Conservation (phyloP, 2,329 filamentous ascomycete species). For the Arachnomyces sp. region DNA sequence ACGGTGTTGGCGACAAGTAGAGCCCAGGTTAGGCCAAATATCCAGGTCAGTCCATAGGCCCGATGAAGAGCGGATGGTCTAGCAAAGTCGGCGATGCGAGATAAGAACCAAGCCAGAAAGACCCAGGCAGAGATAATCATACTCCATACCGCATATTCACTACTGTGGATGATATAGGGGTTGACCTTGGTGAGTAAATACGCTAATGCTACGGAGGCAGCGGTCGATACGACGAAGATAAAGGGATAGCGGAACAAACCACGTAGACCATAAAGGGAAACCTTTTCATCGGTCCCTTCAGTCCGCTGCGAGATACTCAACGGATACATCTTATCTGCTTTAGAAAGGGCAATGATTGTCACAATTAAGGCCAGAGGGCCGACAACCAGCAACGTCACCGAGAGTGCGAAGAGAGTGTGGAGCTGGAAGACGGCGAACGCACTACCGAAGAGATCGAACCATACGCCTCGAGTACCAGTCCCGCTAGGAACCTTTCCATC, state of each 20-base stretch:
- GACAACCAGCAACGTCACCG: conserved; percentile 72
- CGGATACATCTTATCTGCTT: conserved; percentile 77
- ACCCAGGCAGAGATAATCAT: conserved; percentile 81
- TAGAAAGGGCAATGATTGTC: conserved; percentile 61
- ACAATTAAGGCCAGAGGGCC: conserved; percentile 66
- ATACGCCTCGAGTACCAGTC: conserved; percentile 64
- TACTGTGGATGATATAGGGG: conserved; percentile 85
- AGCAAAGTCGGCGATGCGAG: conserved; percentile 67
- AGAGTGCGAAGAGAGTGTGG: conserved; percentile 79
- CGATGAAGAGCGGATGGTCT: conserved; percentile 82
- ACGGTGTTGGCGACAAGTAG: conserved; percentile 66
- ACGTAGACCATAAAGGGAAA: conserved; percentile 65
- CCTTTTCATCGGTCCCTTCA: conserved; percentile 52
- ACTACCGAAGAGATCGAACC: conserved; percentile 86
- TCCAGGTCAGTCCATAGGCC: conserved; percentile 73
- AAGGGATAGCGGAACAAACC: conserved; percentile 81
- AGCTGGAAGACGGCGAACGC: conserved; percentile 72
- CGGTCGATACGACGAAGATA: conserved; percentile 60
- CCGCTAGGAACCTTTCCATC: conserved; percentile 60
- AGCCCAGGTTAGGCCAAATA: conserved; percentile 68
- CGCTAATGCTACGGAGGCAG: conserved; percentile 62
- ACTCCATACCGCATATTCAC: conserved; percentile 76
- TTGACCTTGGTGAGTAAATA: conserved; percentile 76
- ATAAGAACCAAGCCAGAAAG: conserved; percentile 72
- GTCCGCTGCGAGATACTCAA: conserved; percentile 62